Base-by-base conservation (phyloP, 1,284 basidiomycete genomes). In the Pholiota adiposa region DNA sequence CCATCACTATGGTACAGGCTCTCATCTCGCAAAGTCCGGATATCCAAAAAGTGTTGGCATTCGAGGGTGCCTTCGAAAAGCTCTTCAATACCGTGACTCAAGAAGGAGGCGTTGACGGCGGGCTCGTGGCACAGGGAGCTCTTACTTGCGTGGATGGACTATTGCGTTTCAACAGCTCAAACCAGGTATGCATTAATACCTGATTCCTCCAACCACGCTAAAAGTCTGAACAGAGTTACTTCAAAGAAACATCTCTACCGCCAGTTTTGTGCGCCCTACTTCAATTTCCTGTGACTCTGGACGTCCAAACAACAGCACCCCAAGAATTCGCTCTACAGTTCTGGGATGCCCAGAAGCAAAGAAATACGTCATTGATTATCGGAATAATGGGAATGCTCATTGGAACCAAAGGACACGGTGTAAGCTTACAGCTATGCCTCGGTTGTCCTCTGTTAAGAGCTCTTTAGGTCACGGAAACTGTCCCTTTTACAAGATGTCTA, bases 21-120 rank as follows among this genome's bases (percentile, higher is more conserved):
- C 80, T 99, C 40, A 87, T 93, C 43, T 86, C 87, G 1, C 90
- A 94, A 65, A 98, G 93, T 69, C 87, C 94, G 33, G 96, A 98
- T 72, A 93, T 99, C 51, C 97, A 98, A 72, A 99, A 98, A 77
- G 89, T 98, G 21, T 87, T 98, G 43, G 96, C 96, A 0, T 99
- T 99, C 70, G 96, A 97, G 67, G 96, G 97, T 29, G 93, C 93
- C 0, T 98, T 99, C 70, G 97, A 99, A 77, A 94, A 92, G 71
- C 83, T 98, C 31, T 95, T 99, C 76, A 90, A 90, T 61, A 95
- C 95, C 51, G 85, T 98, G 62, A 83, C 86, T 6, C 83, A 87
- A 60, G 97, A 98, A 75, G 93, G 95, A 40, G 95, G 97, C 0
- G 83, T 97, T 38, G 96, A 98, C 67, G 94, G 95, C 18, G 96